Evolutionary conservation across 257 asterid genomes (phyloP).

Genomic region (Jacaranda copaia): DNA sequence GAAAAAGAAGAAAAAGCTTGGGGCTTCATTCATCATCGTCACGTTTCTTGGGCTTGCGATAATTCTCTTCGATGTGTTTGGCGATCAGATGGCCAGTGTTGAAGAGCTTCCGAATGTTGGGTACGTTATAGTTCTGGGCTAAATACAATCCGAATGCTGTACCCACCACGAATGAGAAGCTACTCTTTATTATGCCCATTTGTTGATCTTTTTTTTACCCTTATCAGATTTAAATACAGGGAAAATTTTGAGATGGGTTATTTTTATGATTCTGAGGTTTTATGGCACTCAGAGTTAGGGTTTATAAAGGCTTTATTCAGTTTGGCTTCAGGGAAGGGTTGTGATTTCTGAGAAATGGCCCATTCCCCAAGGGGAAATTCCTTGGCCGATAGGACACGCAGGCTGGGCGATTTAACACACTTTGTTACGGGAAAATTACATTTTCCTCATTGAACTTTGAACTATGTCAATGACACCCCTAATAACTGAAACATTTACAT

Average conservation of each 20-base stretch:
- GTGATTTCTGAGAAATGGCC: too few relatives aligned
- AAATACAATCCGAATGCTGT: conserved; percentile 68
- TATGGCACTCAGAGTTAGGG: background rate
- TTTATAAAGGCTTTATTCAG: too few relatives aligned
- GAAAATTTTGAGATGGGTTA: background rate
- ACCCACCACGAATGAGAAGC: conserved; percentile 63
- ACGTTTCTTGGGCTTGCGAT: conserved; percentile 75
- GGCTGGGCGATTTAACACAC: too few relatives aligned
- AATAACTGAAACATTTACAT: too few relatives aligned
- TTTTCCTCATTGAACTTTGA: too few relatives aligned
- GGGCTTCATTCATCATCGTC: conserved; percentile 48
- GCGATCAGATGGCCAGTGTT: conserved; percentile 60
- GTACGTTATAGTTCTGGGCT: conserved; percentile 90
- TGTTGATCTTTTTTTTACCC: background rate
- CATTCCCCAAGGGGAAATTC: too few relatives aligned
- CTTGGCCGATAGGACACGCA: too few relatives aligned
- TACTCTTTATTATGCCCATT: conserved; percentile 57
- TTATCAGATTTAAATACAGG: conserved; percentile 5
- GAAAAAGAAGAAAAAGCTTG: background rate
- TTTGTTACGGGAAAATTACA: too few relatives aligned
- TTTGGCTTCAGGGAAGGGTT: too few relatives aligned
- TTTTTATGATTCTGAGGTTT: background rate
- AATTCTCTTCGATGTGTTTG: conserved; percentile 72
- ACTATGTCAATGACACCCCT: too few relatives aligned
- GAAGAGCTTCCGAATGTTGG: conserved; percentile 64